phyloP scores from a whole-genome alignment of 176 grass and related monocot genomes.

The Oropetium thomaeum region DNA sequence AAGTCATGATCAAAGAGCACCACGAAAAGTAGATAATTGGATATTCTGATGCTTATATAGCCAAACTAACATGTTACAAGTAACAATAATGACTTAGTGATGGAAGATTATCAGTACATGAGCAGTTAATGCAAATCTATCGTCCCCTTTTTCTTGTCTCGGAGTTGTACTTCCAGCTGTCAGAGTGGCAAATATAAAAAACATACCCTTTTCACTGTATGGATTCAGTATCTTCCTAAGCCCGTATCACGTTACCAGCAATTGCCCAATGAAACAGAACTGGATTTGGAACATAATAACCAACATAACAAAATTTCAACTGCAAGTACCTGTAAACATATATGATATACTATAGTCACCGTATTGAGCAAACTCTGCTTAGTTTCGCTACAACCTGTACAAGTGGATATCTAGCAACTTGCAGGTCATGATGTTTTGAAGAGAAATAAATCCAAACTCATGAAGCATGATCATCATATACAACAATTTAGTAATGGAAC shows the following conservation, averaged over 20 bases:
- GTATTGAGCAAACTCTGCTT: background rate
- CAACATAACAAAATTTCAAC: background rate
- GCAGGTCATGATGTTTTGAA: background rate
- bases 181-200: conserved; percentile 27
- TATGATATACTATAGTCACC: background rate
- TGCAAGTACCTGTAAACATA: background rate
- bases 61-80: background rate
- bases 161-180: background rate
- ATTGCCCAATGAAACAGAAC: background rate
- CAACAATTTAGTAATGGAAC: background rate
- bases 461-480: background rate
- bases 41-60: background rate
- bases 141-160: background rate
- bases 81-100: background rate
- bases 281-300: background rate
- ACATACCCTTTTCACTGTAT: background rate
- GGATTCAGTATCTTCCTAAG: background rate
- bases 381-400: background rate
- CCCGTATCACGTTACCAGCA: background rate
- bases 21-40: background rate
- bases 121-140: background rate
- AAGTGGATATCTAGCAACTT: background rate
- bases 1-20: background rate
- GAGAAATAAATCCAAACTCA: background rate
- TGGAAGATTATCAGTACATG: background rate